Evolutionary conservation across 352 stramenopile genomes (phyloP), one percentile per base, ranked within the genome.

Genomic region (Thraustochytrium striatum): DNA sequence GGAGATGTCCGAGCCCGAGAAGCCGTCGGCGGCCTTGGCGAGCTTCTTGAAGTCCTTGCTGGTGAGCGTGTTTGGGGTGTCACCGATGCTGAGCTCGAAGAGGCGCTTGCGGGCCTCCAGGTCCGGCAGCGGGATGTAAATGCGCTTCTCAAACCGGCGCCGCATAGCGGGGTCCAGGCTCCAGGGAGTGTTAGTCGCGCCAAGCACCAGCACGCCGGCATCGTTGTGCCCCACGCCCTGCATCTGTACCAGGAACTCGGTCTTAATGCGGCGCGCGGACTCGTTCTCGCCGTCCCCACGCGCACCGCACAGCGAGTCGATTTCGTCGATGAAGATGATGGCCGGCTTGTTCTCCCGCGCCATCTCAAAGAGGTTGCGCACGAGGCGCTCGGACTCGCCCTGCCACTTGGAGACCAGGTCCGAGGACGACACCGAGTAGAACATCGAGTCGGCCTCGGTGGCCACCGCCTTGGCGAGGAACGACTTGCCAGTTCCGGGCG

Each of bases 241-340:
- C 89, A 99, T 94, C 82, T 98, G 94, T 32, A 98, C 93, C 65
- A 99, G 90, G 69, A 99, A 98, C 86, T 99, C 95, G 9, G 95
- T 99, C 83, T 98, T 98, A 80, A 99, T 78, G 21, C 82, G 52
- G 68, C 96, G 85, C 5, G 94, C 93, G 3, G 91, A 95, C 72
- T 99, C 96, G 80, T 89, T 97, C 86, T 99, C 95, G 72, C 93
- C 94, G 61, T 97, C 93, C 0, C 89, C 91, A 70, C 95, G 87
- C 62, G 85, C 93, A 5, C 35, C 25, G 3, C 92, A 98, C 2
- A 92, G 72, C 7, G 92, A 93, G 84, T 98, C 94, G 55, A 98
- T 95, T 79, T 99, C 96, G 87, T 99, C 96, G 70, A 99, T 95
- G 79, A 99, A 98, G 57, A 99, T 96, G 59, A 98, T 97, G 52